Conservation (phyloP, 2,329 filamentous ascomycete species). For the Sarocladium oryzae region DNA sequence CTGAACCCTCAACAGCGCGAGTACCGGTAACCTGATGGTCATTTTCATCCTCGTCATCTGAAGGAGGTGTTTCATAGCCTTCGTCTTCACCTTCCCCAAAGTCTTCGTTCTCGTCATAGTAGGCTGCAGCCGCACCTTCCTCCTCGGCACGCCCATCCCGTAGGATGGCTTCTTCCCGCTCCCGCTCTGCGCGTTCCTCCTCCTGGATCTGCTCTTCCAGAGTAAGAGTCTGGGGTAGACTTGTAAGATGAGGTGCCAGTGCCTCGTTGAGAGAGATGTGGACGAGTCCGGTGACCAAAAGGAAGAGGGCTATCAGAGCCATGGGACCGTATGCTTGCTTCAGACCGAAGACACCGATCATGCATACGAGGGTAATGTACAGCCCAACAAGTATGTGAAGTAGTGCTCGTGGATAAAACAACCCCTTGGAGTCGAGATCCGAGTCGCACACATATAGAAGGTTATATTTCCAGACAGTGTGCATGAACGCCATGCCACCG, state of each 20-base stretch:
- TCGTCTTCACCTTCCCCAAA: conserved; percentile 31
- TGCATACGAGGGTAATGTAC: conserved; percentile 74
- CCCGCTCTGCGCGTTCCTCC: conserved; percentile 42
- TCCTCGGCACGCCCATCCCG: conserved; percentile 14
- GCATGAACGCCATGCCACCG: conserved; percentile 72
- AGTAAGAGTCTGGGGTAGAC: conserved; percentile 67
- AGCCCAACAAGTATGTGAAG: conserved; percentile 80
- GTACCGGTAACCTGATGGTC: conserved; percentile 14
- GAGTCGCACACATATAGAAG: conserved; percentile 81
- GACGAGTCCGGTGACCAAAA: conserved; percentile 70
- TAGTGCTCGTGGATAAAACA: conserved; percentile 80
- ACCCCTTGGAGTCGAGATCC: conserved; percentile 77
- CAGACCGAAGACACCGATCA: conserved; percentile 79
- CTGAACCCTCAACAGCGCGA: conserved; percentile 32
- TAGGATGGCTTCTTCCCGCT: conserved; percentile 15
- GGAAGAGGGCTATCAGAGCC: conserved; percentile 67
- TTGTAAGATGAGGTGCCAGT: conserved; percentile 68
- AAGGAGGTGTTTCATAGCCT: conserved; percentile 17
- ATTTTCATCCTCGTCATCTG: conserved; percentile 18
- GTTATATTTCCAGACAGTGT: conserved; percentile 86
- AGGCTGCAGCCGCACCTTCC: conserved; percentile 25
- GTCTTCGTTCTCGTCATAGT: conserved; percentile 27
- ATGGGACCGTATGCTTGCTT: conserved; percentile 60
- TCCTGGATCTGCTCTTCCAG: conserved; percentile 43
- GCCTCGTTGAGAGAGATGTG: conserved; percentile 69